A percentile compares a stretch with the other conserved stretches of the same genome.
Conservation (phyloP, 768 basidiomycete genomes). For the Polyporus arcularius region DNA sequence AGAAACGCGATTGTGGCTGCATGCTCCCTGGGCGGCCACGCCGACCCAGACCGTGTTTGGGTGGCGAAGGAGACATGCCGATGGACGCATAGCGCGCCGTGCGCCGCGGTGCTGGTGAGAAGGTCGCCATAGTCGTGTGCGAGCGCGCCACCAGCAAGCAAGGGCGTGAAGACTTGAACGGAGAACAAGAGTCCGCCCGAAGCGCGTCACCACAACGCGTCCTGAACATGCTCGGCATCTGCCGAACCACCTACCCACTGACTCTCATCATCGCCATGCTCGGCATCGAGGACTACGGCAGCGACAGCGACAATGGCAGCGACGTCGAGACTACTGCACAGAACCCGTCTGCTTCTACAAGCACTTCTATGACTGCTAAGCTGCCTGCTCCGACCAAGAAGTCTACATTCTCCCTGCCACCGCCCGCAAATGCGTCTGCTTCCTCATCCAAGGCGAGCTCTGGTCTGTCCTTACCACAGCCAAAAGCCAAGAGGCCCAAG, state of each 20-base stretch:
- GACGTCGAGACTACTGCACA: constrained; percentile 32
- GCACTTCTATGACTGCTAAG: constrained; percentile 16
- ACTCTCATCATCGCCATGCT: constrained; percentile 49
- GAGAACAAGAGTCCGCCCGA: constrained; percentile 1
- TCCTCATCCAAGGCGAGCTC: constrained; percentile 26
- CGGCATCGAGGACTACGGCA: constrained; percentile 77
- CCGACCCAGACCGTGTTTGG: constrained; percentile 29
- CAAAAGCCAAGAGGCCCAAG: constrained; percentile 57
- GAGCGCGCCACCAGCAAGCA: constrained; percentile 2
- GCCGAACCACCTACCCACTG: constrained; percentile 11
- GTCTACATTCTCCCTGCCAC: constrained; percentile 37
- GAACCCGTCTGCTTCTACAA: constrained; percentile 9
- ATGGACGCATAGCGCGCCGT: constrained; percentile 43
- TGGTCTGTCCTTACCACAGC: constrained; percentile 35
- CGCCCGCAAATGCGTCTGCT: constrained; percentile 25
- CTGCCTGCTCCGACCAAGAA: constrained; percentile 32
- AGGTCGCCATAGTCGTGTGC: constrained; percentile 51
- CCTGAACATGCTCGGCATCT: constrained; percentile 16
- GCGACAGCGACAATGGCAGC: constrained; percentile 59
- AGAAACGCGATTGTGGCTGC: constrained; percentile 42
- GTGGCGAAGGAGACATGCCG: constrained; percentile 25
- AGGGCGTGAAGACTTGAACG: neutral
- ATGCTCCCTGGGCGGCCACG: constrained; percentile 31
- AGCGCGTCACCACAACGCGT: constrained; percentile 25
- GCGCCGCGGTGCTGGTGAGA: constrained; percentile 60